These are phyloP conservation scores for Aspergillus sclerotiicarbonarius DNA, from an alignment of 495 filamentous ascomycete species.

Conservation along the genomic window DNA sequence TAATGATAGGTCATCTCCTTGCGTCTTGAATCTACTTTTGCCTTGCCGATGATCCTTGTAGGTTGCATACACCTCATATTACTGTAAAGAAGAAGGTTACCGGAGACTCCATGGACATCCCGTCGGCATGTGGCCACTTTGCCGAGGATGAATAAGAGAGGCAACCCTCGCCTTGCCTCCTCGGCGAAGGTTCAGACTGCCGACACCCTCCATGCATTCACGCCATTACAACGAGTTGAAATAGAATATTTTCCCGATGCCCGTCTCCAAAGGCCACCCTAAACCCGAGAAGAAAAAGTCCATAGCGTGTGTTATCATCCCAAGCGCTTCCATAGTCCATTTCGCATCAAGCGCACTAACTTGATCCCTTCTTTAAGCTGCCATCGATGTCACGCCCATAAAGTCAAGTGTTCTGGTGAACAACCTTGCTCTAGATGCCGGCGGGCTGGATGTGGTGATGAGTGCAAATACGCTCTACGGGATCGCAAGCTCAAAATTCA, in stretches of 20 bases:
- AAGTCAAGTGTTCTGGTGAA: slow-evolving; percentile 39
- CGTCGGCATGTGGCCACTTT: neutral
- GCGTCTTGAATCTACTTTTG: too few species aligned
- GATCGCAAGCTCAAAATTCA: slow-evolving; percentile 36
- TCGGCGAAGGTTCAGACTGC: slow-evolving; percentile 4
- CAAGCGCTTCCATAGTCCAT: too few species aligned
- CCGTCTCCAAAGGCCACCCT: slow-evolving; percentile 13
- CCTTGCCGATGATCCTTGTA: too few species aligned
- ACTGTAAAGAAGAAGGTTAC: too few species aligned
- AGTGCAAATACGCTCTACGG: slow-evolving; percentile 34
- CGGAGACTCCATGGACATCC: too few species aligned
- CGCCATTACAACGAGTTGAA: neutral
- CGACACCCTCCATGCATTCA: neutral
- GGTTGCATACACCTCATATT: too few species aligned
- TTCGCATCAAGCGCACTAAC: neutral
- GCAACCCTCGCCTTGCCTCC: neutral
- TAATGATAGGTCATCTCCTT: too few species aligned
- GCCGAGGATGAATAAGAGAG: slow-evolving; percentile 6
- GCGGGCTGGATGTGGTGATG: slow-evolving; percentile 20
- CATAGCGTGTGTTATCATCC: slow-evolving; percentile 23
- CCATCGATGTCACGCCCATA: slow-evolving; percentile 35
- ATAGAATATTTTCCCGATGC: neutral
- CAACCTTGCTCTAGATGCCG: slow-evolving; percentile 34
- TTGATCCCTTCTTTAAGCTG: slow-evolving; percentile 19
- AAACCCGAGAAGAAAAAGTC: slow-evolving; percentile 28